Evolutionary conservation across 345 rosid species (phyloP).

Genomic region (Melaleuca quinquenervia): DNA sequence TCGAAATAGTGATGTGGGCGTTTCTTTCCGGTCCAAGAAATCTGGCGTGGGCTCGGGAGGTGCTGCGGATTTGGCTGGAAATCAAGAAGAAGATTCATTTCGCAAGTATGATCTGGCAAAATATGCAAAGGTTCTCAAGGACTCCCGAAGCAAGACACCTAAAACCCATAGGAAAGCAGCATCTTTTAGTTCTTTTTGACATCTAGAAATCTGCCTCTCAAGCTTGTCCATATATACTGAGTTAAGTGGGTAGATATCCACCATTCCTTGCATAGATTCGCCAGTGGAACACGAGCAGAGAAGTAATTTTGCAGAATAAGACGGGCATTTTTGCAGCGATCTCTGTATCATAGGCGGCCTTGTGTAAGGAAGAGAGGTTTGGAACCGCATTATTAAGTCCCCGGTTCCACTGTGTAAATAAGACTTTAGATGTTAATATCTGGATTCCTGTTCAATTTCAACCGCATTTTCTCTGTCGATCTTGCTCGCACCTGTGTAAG

Average conservation of each 20-base stretch:
- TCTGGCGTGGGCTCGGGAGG: not conserved
- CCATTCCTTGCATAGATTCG: not conserved
- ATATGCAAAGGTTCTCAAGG: conserved; percentile 48
- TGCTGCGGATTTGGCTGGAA: not conserved
- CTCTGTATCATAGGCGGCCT: not conserved
- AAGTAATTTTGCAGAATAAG: not conserved
- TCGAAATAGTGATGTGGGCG: conserved; percentile 17
- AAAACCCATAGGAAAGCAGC: conserved; percentile 29
- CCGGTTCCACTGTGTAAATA: not conserved
- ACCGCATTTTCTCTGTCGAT: not conserved
- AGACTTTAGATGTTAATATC: not conserved
- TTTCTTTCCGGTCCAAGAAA: not conserved
- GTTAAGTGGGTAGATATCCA: not conserved
- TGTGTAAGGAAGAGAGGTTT: not conserved
- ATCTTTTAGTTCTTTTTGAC: conserved; percentile 17
- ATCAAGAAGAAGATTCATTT: not conserved
- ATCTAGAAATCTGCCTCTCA: not conserved
- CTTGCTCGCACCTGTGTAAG: not conserved
- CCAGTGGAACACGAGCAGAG: not conserved
- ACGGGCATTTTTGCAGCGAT: not conserved
- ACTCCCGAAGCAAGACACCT: conserved; percentile 13
- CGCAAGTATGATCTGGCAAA: conserved; percentile 45
- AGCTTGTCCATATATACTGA: not conserved
- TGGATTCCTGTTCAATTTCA: not conserved
- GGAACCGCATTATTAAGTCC: not conserved